Evolutionary conservation across 2,329 filamentous ascomycete genomes (phyloP).

Genomic region (Rutstroemia sp.): DNA sequence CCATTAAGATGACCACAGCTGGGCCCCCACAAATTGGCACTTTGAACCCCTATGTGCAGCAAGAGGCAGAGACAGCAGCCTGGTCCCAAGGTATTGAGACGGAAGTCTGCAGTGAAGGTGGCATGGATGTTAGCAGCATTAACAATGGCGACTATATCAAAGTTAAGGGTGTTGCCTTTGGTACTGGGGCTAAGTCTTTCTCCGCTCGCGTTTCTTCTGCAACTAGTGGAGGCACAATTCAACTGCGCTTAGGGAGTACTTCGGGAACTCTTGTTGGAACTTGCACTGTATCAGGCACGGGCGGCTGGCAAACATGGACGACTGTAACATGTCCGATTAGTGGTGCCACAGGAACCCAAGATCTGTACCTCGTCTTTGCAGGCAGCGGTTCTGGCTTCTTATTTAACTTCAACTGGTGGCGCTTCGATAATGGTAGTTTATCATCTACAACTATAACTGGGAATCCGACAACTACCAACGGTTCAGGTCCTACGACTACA

Average conservation of each 20-base stretch:
- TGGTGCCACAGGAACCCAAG: not conserved
- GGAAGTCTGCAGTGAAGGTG: not conserved
- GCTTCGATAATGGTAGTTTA: not conserved
- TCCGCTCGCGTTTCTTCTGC: not conserved
- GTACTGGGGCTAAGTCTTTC: not conserved
- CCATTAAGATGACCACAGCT: no score
- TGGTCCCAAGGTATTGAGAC: no score
- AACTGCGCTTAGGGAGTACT: not conserved
- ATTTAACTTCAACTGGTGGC: not conserved
- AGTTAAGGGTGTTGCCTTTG: not conserved
- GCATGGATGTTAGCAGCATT: not conserved
- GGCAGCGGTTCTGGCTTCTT: not conserved
- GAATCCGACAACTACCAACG: no score
- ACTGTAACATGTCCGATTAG: not conserved
- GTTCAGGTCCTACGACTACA: no score
- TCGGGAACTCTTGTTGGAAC: not conserved
- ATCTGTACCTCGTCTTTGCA: not conserved
- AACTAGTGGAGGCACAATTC: not conserved
- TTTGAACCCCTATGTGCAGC: no score
- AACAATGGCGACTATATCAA: constrained; percentile 1
- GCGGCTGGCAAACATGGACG: not conserved
- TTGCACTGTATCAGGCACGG: not conserved
- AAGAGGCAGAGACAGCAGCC: no score
- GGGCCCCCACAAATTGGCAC: no score
- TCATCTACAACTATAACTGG: no score